Evolutionary conservation across 2,329 filamentous ascomycete species (phyloP).

Genomic region (Cercospora zeae-maydis): DNA sequence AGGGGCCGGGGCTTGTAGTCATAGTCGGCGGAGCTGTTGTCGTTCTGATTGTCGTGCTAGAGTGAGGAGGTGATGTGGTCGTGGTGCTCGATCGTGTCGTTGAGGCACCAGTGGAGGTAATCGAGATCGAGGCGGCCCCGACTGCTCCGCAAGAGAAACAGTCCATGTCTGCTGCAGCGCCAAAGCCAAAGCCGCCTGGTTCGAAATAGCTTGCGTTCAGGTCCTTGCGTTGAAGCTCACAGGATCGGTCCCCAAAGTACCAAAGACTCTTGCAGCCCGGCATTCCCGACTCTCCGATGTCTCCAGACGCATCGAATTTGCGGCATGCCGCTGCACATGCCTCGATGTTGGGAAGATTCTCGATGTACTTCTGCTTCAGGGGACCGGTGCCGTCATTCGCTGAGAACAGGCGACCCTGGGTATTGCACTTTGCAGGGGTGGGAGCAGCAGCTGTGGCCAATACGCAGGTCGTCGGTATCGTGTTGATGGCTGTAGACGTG

Average conservation of each 20-base stretch:
- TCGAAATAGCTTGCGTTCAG: not conserved
- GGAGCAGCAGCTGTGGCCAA: not conserved
- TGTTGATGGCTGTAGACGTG: not conserved
- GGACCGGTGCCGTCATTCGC: not conserved
- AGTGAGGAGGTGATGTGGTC: not conserved
- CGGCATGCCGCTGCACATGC: not conserved
- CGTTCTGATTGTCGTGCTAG: not conserved
- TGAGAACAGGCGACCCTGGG: not conserved
- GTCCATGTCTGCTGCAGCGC: not conserved
- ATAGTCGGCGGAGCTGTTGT: not conserved
- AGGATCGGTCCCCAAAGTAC: not conserved
- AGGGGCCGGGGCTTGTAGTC: not conserved
- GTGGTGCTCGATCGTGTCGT: not conserved
- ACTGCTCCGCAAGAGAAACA: not conserved
- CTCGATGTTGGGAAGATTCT: not conserved
- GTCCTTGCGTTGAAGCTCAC: not conserved
- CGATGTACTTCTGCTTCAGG: not conserved
- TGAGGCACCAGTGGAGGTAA: not conserved
- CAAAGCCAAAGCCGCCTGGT: not conserved
- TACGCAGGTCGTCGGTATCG: not conserved
- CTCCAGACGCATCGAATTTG: not conserved
- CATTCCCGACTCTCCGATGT: not conserved
- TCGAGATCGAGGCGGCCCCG: not conserved
- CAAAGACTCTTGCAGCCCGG: not conserved
- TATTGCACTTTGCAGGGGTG: not conserved